Percentiles rank a stretch among this genome's conserved stretches.
Evolutionary conservation across 2,329 filamentous ascomycete genomes (phyloP).

Genomic region (Colletotrichum camelliae): DNA sequence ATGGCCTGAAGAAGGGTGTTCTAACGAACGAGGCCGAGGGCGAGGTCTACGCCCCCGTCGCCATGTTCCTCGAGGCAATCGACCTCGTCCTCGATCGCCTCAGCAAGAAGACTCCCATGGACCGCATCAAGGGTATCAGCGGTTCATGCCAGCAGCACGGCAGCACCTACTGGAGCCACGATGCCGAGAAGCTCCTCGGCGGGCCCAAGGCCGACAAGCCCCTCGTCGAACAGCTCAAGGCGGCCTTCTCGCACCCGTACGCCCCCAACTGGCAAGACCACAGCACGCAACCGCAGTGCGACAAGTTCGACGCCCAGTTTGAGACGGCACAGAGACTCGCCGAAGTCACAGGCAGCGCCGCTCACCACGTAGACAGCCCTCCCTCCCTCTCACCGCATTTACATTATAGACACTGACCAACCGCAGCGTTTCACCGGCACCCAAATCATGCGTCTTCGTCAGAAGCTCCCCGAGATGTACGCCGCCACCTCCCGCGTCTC

Average conservation of each 20-base stretch:
- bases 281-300: constrained; percentile 91
- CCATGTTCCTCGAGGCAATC: constrained; percentile 92
- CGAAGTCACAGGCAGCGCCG: constrained; percentile 84
- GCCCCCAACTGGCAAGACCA: constrained; percentile 99
- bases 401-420: background rate
- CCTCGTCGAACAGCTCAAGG: constrained; percentile 74
- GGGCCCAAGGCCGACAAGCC: constrained; percentile 63
- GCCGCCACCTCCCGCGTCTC: constrained; percentile 83
- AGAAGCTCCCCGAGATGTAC: constrained; percentile 83
- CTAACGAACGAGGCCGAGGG: constrained; percentile 80
- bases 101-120: constrained; percentile 67
- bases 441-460: constrained; percentile 88
- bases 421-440: constrained; percentile 90
- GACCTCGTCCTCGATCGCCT: constrained; percentile 83
- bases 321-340: constrained; percentile 74
- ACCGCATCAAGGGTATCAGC: constrained; percentile 79
- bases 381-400: background rate
- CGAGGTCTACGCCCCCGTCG: constrained; percentile 92
- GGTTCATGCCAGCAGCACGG: constrained; percentile 98
- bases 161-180: constrained; percentile 87
- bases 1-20: constrained; percentile 88
- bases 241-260: constrained; percentile 81
- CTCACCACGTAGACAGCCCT: constrained; percentile 80
- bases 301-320: constrained; percentile 79
- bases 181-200: constrained; percentile 70